Evolutionary conservation across 768 basidiomycete genomes (phyloP), one percentile per base, ranked within the genome.

Genomic region (Auricularia sp.): DNA sequence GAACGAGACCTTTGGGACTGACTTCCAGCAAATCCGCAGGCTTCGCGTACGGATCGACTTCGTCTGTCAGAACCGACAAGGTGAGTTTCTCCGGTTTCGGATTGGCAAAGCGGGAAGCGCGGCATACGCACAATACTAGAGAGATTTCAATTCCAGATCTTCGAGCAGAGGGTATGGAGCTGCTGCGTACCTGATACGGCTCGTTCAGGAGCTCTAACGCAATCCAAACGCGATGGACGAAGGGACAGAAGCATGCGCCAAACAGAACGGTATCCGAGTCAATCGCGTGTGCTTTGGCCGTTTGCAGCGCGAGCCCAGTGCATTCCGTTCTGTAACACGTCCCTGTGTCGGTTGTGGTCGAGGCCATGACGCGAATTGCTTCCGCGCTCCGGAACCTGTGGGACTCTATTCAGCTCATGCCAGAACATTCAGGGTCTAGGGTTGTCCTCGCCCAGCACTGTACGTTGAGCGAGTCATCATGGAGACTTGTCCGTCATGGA

Each of bases 21-120:
- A 91, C 78, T 43, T 88, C 84, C n/a, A 94, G 78, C 21, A 93
- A 81, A 36, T 90, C 89, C 61, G 83, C 73, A 0, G 91, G 88
- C 68, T 92, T 93, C 74, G 85, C 84, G 77, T 92, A 91, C 21
- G 89, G 88, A 73, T 91, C 87, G 35, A 90, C 87, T 74, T 91
- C 89, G 68, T 87, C 89, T 90, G 65, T 3, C 36, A 62, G 36
- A n/a, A 47, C 3, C 36, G 21, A 23, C 29, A 29, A 29, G 29
- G 29, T 29, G 29, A 29, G 29, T 29, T 29, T 29, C 29, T 29
- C 29, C 29, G 29, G 29, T 29, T 29, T 29, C 29, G 29, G 29
- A 2, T 29, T 29, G 29, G 29, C 29, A 29, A 29, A 29, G 29
- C 29, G 29, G 29, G 29, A 29, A 29, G 29, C 29, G 29, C 29